Conservation (phyloP, 2,329 filamentous ascomycete species). For the Pseudocercospora eumusae region DNA sequence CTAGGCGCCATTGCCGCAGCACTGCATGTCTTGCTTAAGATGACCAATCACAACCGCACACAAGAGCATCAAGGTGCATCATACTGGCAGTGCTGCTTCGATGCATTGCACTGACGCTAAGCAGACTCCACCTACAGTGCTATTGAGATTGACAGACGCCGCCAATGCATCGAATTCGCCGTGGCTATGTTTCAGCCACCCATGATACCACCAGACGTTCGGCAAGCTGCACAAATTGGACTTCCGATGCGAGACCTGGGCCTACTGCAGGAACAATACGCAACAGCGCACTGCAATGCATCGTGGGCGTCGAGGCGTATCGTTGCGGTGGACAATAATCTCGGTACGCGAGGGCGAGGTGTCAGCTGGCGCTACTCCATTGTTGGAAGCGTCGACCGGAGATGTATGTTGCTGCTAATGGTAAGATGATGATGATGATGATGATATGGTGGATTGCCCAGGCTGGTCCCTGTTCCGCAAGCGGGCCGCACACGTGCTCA, state of each 20-base stretch:
- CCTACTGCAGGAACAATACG: background rate
- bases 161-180: constrained; percentile 4
- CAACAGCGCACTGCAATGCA: background rate
- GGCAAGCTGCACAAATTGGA: background rate
- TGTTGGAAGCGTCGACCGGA: background rate
- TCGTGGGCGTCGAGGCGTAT: background rate
- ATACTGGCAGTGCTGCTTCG: background rate
- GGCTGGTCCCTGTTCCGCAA: background rate
- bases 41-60: background rate
- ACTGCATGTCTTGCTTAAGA: background rate
- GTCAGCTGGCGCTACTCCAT: constrained; percentile 1
- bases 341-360: background rate
- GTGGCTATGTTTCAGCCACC: constrained; percentile 8
- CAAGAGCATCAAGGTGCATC: background rate
- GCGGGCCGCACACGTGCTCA: background rate
- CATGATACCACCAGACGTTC: background rate
- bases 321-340: background rate
- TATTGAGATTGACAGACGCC: background rate
- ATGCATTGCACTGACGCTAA: background rate
- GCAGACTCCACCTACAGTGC: background rate
- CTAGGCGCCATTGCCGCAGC: background rate
- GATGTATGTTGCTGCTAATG: background rate
- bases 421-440: too few relatives aligned
- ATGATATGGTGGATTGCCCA: background rate
- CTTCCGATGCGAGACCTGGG: background rate